Percentiles rank a stretch among this genome's conserved stretches.
These are phyloP conservation scores for Lepidium africanum DNA, from an alignment of 345 rosid species.

Conservation along the genomic window DNA sequence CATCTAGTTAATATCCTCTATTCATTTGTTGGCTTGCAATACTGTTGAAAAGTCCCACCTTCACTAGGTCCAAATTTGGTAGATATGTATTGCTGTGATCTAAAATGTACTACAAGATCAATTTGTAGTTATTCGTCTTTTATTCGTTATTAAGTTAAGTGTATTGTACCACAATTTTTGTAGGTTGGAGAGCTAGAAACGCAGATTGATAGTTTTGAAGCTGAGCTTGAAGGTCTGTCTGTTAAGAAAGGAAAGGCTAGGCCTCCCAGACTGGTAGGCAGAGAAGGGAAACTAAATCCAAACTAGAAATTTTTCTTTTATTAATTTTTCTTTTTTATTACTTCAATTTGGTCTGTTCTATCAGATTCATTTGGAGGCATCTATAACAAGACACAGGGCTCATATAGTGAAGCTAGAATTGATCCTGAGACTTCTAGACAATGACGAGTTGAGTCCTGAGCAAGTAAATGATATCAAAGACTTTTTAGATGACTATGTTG, in stretches of 20 bases:
- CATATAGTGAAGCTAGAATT: constrained; percentile 92
- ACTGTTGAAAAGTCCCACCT: too few species aligned
- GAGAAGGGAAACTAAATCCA: too few species aligned
- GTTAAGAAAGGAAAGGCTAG: constrained; percentile 98
- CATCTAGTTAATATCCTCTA: too few species aligned
- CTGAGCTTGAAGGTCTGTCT: constrained; percentile 88
- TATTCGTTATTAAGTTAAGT: too few species aligned
- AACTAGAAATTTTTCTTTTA: too few species aligned
- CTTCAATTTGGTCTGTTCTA: neutral
- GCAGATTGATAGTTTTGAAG: constrained; percentile 93
- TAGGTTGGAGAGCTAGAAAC: constrained; percentile 95
- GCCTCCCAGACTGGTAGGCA: constrained; percentile 90
- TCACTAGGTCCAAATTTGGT: too few species aligned
- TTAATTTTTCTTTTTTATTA: too few species aligned
- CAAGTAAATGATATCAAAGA: constrained; percentile 95
- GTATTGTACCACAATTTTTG: constrained; percentile 3
- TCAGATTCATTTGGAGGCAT: constrained; percentile 91
- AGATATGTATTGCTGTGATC: too few species aligned
- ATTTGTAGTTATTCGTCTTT: neutral
- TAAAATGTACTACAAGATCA: neutral
- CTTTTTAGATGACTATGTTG: constrained; percentile 93
- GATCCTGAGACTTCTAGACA: constrained; percentile 91
- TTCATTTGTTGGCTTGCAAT: too few species aligned
- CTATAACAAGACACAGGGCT: constrained; percentile 87
- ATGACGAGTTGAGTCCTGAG: constrained; percentile 97